These are phyloP conservation scores for Heliamphora pulchella DNA, from an alignment of 179 eudicot genomes.

Conservation along the genomic window DNA sequence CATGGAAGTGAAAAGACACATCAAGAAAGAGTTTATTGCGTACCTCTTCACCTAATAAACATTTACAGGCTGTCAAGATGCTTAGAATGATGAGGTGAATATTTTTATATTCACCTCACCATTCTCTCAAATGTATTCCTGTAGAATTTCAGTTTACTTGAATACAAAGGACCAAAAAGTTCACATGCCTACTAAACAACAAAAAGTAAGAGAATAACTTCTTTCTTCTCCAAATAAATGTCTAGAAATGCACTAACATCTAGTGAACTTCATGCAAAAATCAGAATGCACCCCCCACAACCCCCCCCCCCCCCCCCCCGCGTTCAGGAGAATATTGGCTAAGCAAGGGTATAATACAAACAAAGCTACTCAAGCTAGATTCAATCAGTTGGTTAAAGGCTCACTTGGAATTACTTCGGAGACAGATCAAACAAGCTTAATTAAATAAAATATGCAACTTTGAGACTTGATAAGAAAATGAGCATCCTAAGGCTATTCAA, in stretches of 20 bases:
- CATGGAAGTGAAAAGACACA: constrained; percentile 85
- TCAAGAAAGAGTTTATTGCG: constrained; percentile 86
- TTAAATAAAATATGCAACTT: no score
- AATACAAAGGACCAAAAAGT: neutral
- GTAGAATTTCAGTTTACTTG: constrained; percentile 15
- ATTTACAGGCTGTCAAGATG: constrained; percentile 84
- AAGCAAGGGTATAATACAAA: no score
- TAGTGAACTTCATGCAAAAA: neutral
- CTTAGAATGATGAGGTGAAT: constrained; percentile 64
- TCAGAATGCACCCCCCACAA: constrained; percentile 5
- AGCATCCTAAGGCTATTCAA: neutral
- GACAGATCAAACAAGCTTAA: no score
- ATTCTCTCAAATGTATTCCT: constrained; percentile 84
- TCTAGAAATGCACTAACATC: neutral
- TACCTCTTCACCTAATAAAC: constrained; percentile 81
- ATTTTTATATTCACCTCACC: constrained; percentile 94
- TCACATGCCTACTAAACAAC: neutral
- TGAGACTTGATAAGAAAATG: neutral
- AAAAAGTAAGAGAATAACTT: neutral
- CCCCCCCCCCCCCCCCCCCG: no score
- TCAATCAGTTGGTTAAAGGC: no score
- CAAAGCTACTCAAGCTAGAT: no score
- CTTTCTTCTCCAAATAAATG: neutral
- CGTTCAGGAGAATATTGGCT: no score
- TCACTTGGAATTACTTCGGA: no score